Percentiles rank a stretch among this genome's conserved stretches.
These are phyloP conservation scores for Solanum peruvianum DNA, from an alignment of 257 asterid genomes.

Conservation along the genomic window DNA sequence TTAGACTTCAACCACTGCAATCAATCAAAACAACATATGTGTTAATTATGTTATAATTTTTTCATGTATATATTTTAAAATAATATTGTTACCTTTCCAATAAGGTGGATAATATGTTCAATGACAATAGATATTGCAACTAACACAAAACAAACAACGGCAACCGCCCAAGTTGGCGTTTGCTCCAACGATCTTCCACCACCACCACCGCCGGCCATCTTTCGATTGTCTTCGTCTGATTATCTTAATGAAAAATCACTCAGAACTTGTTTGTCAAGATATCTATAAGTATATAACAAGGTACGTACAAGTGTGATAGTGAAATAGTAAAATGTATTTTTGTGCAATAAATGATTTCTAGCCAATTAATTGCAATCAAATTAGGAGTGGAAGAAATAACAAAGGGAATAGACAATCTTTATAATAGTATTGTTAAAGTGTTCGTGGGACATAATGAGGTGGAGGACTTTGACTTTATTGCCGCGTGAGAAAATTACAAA, in stretches of 20 bases:
- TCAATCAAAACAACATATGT: not conserved
- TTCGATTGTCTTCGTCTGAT: not conserved
- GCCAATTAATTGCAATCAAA: not conserved
- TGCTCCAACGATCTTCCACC: constrained; percentile 48
- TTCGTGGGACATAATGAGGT: not conserved
- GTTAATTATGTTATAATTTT: not conserved
- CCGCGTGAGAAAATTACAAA: not conserved
- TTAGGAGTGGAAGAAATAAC: not conserved
- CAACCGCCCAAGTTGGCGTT: constrained; percentile 88
- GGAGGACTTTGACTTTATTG: not conserved
- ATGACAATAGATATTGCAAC: constrained; percentile 42
- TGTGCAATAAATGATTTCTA: not conserved
- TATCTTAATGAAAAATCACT: not conserved
- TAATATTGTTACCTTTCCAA: constrained; percentile 35
- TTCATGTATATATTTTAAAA: not conserved
- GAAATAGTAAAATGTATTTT: not conserved
- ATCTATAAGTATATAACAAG: not conserved
- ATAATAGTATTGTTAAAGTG: not conserved
- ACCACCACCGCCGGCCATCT: constrained; percentile 10
- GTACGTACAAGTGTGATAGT: not conserved
- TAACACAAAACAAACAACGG: constrained; percentile 52
- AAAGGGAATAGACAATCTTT: not conserved
- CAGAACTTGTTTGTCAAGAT: not conserved
- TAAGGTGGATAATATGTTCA: constrained; percentile 61
- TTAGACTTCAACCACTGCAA: constrained; percentile 68